Percentiles rank a stretch among this genome's conserved stretches.
These are phyloP conservation scores for Nicotiana knightiana DNA, from an alignment of 257 asterid species.

Conservation along the genomic window DNA sequence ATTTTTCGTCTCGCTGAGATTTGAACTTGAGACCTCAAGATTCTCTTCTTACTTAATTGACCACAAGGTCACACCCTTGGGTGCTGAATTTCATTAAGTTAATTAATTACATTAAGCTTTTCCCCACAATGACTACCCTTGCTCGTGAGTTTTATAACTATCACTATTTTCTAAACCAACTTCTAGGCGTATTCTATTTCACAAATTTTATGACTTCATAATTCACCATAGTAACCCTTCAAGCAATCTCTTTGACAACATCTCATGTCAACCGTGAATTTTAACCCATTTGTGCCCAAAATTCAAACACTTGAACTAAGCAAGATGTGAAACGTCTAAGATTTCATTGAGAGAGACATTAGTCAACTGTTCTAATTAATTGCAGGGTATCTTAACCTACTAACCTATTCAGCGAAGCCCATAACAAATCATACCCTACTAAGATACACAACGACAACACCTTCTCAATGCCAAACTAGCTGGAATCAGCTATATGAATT, in stretches of 20 bases:
- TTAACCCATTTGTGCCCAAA: not conserved
- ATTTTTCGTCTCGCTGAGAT: too few relatives aligned
- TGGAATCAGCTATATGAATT: not conserved
- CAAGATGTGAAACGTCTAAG: not conserved
- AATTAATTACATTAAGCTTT: not conserved
- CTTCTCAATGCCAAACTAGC: not conserved
- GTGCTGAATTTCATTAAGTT: not conserved
- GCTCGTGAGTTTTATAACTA: not conserved
- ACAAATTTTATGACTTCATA: not conserved
- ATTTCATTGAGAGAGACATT: not conserved
- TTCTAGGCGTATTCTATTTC: not conserved
- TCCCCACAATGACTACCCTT: not conserved
- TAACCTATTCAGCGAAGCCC: not conserved
- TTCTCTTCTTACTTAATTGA: too few relatives aligned
- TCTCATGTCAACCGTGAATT: not conserved
- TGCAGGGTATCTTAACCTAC: not conserved
- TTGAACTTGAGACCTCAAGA: too few relatives aligned
- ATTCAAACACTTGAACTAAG: not conserved
- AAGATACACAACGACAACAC: not conserved
- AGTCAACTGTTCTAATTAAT: not conserved
- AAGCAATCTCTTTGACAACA: not conserved
- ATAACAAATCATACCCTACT: not conserved
- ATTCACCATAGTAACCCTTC: not conserved
- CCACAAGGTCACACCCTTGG: too few relatives aligned
- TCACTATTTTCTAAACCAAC: not conserved